Base-by-base conservation (phyloP, 345 rosid genomes). In the Brassica juncea region DNA sequence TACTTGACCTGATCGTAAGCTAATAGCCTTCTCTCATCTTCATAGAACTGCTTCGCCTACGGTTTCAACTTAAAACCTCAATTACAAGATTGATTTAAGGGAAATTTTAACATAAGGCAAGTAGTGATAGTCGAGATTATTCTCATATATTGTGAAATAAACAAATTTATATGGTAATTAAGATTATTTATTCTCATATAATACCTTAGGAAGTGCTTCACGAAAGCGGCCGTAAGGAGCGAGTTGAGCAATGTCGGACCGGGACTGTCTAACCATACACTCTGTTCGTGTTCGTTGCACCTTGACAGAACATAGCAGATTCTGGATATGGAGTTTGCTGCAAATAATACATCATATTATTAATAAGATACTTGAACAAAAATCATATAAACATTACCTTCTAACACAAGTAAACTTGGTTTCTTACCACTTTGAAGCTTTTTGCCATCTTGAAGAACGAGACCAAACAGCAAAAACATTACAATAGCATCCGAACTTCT, bases 1-100 rank as follows among this genome's bases (percentile, higher is more conserved):
- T 64, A 39, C 44, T 85, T 72, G 7, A 84, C 72, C 37, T 84
- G 84, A 68, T 85, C 76, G 58, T 80, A 87, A 1, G 87, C 84
- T 66, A 66, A 74, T 55, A 82, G 30, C 28, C 77, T 77, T 74
- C 72, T 70, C 76, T 84, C 80, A 7, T 85, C 84, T 52, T 77
- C 82, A 28, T 49, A 72, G 1, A 80, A 61, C 32, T 80, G 81
- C 71, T 71, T 74, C 19, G 42, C 85, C 87, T 85, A 25, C 7
- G 7, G 6, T 69, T 69, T 35, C 8, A 70, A 74, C 15, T 19
- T 8, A 35, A 34, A 77, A 49, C 23, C 3, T 3, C 3, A 60
- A 58, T 32, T 47, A n/a, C 39, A 63, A 63, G 9, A 31, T 31
- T n/a, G 19, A 58, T 11, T 58, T 12, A 60, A 61, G 25, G 9